Conservation (phyloP, 2,329 filamentous ascomycete species). For the Pestalotiopsis sp. region DNA sequence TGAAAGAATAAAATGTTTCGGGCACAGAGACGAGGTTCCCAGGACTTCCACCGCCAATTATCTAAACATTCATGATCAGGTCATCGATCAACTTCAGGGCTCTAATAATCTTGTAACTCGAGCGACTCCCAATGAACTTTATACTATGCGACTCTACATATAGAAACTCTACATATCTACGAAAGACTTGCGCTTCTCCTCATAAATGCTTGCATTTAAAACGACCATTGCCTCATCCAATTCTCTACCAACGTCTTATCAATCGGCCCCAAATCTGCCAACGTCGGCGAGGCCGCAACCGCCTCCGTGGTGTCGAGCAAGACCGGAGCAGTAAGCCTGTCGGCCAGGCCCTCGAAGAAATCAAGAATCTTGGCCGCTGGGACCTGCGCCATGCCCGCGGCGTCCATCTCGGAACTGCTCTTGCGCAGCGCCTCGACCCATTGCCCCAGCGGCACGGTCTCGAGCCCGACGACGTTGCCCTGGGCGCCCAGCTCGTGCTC, state of each 20-base stretch:
- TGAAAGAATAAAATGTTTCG: too few species aligned
- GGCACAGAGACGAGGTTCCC: too few species aligned
- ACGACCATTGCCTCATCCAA: constrained; percentile 22
- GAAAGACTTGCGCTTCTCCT: too few species aligned
- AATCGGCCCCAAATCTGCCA: constrained; percentile 14
- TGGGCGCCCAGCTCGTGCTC: constrained; percentile 3
- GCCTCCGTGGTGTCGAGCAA: constrained; percentile 15
- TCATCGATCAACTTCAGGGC: too few species aligned
- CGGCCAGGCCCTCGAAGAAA: constrained; percentile 17
- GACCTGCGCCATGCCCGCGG: constrained; percentile 10
- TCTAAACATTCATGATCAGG: too few species aligned
- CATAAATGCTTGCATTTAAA: neutral
- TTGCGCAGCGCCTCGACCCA: constrained; percentile 22
- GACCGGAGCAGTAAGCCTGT: neutral
- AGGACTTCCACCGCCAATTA: too few species aligned
- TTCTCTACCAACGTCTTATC: constrained; percentile 15
- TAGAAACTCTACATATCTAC: too few species aligned
- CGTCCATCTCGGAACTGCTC: constrained; percentile 14
- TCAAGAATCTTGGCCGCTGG: constrained; percentile 19
- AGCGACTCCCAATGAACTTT: too few species aligned
- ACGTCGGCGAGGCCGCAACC: constrained; percentile 8
- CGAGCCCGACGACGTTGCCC: neutral
- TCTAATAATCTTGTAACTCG: too few species aligned
- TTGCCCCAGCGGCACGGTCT: constrained; percentile 16
- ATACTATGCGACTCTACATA: too few species aligned